Conservation (phyloP, 2,329 filamentous ascomycete genomes). For the Westerdykella aurantiaca region DNA sequence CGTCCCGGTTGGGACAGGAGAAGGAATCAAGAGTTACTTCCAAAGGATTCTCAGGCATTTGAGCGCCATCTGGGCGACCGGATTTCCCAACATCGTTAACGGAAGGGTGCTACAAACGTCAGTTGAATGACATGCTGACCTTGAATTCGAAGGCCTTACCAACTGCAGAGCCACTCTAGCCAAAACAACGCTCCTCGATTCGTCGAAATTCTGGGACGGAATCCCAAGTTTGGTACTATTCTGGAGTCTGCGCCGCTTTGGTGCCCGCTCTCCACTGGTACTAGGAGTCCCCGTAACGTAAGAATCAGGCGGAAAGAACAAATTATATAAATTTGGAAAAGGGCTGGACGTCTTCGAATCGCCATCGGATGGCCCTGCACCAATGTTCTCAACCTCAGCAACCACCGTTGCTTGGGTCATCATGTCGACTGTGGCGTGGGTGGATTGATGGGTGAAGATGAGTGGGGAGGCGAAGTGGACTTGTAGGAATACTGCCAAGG, state of each 20-base stretch:
- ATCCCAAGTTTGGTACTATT: constrained; percentile 1
- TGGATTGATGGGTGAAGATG: neutral
- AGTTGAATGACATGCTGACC: neutral
- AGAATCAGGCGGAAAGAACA: neutral
- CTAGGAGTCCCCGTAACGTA: neutral
- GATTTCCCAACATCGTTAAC: neutral
- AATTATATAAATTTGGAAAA: neutral
- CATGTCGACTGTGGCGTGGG: constrained; percentile 1
- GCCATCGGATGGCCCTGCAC: neutral
- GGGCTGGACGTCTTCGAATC: too few relatives aligned
- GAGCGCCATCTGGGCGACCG: neutral
- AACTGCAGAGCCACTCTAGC: constrained; percentile 21
- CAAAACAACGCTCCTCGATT: constrained; percentile 24
- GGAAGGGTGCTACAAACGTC: constrained; percentile 3
- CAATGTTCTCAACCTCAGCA: constrained; percentile 12
- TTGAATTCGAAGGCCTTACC: constrained; percentile 11
- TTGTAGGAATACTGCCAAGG: neutral
- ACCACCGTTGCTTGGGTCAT: constrained; percentile 18
- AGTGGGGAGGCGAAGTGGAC: constrained; percentile 7
- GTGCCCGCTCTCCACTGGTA: constrained; percentile 12
- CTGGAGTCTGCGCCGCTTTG: constrained; percentile 27
- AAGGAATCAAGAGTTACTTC: constrained; percentile 21
- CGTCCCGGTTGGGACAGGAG: constrained; percentile 4
- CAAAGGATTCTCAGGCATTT: constrained; percentile 4
- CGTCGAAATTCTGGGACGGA: constrained; percentile 8